Evolutionary conservation across 352 stramenopile genomes (phyloP).

Genomic region (Pythium phragmiticola): DNA sequence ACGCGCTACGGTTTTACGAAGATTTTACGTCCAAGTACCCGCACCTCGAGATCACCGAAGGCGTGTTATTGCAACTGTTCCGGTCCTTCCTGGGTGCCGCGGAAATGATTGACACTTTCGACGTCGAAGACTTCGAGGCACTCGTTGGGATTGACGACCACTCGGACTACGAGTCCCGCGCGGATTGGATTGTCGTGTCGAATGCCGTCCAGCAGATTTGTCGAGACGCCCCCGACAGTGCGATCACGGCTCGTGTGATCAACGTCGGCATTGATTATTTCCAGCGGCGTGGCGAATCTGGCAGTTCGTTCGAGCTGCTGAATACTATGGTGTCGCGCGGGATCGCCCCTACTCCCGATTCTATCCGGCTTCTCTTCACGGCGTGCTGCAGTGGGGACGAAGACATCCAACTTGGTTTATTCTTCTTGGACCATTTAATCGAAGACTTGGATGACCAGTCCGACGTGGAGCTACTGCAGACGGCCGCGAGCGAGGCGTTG

Average conservation of each 20-base stretch:
- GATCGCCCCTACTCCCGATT: slow-evolving; percentile 43
- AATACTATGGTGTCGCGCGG: slow-evolving; percentile 54
- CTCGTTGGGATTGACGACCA: slow-evolving; percentile 21
- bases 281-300: slow-evolving; percentile 43
- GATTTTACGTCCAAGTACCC: slow-evolving; percentile 14
- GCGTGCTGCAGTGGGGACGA: slow-evolving; percentile 41
- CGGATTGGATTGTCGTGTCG: slow-evolving; percentile 30
- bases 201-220: slow-evolving; percentile 46
- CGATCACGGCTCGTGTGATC: slow-evolving; percentile 50
- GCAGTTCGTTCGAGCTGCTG: slow-evolving; percentile 52
- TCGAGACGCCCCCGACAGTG: slow-evolving; percentile 30
- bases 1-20: slow-evolving; percentile 20
- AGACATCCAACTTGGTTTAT: slow-evolving; percentile 48
- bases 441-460: not conserved
- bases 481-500: slow-evolving; percentile 30
- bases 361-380: slow-evolving; percentile 59
- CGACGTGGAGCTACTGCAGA: not conserved
- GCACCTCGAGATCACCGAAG: slow-evolving; percentile 21
- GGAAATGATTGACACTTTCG: slow-evolving; percentile 24
- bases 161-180: slow-evolving; percentile 22
- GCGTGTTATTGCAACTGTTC: slow-evolving; percentile 32
- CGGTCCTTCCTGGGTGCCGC: slow-evolving; percentile 48
- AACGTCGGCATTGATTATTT: slow-evolving; percentile 72
- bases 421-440: slow-evolving; percentile 61
- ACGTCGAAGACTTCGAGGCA: slow-evolving; percentile 14